Evolutionary conservation across 805 yeast species (phyloP).

Genomic region (Candida ascalaphidarum): DNA sequence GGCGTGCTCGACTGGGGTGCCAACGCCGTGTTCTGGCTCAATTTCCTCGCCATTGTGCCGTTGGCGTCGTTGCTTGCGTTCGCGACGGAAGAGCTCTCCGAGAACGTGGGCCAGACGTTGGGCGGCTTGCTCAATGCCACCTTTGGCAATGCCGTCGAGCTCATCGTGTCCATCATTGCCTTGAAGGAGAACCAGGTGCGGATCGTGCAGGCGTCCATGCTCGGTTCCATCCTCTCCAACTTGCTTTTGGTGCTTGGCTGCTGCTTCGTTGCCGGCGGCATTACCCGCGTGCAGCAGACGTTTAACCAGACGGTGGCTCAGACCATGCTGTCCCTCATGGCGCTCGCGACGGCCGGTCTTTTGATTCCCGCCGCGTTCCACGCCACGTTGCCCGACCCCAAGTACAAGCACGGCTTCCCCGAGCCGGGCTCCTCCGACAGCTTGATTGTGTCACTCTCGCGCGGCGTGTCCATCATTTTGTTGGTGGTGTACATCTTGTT

Average conservation of each 20-base stretch:
- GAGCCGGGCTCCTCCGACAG: slow-evolving; percentile 29
- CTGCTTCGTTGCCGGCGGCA: slow-evolving; percentile 90
- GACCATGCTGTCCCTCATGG: slow-evolving; percentile 92
- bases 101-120: slow-evolving; percentile 80
- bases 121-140: slow-evolving; percentile 96
- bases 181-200: slow-evolving; percentile 77
- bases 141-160: slow-evolving; percentile 95
- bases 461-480: slow-evolving; percentile 79
- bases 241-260: slow-evolving; percentile 88
- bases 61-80: slow-evolving; percentile 83
- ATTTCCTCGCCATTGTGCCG: slow-evolving; percentile 87
- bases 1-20: slow-evolving; percentile 50
- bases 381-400: slow-evolving; percentile 56
- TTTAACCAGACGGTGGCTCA: slow-evolving; percentile 97
- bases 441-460: slow-evolving; percentile 64
- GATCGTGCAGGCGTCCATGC: slow-evolving; percentile 95
- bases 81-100: slow-evolving; percentile 90
- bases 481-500: slow-evolving; percentile 71
- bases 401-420: slow-evolving; percentile 32
- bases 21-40: slow-evolving; percentile 56
- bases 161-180: slow-evolving; percentile 90
- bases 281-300: slow-evolving; percentile 72
- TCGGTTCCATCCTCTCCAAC: slow-evolving; percentile 88
- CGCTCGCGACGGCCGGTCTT: slow-evolving; percentile 81
- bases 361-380: slow-evolving; percentile 95